These are phyloP conservation scores for Tetrahymena thermophila DNA, from an alignment of 73 alveolate species.

Conservation along the genomic window DNA sequence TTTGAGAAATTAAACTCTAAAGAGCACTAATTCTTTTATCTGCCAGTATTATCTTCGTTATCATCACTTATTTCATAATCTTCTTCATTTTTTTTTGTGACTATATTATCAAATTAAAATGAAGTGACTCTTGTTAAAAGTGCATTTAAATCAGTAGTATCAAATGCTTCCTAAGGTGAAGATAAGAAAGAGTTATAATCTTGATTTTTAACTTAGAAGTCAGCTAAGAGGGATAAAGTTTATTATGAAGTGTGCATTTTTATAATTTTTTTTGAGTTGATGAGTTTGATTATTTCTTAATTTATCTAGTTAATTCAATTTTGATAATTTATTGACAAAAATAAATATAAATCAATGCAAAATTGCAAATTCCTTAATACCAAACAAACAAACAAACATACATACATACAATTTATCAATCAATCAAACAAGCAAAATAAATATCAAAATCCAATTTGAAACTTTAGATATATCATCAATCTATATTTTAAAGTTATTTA, in stretches of 20 bases:
- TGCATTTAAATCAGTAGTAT: background rate
- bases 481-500: background rate
- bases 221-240: background rate
- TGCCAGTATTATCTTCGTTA: background rate
- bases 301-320: background rate
- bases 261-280: background rate
- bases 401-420: no score
- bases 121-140: background rate
- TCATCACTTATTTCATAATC: background rate
- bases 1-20: background rate
- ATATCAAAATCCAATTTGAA: background rate
- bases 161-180: background rate
- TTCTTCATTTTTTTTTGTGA: background rate
- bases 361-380: background rate
- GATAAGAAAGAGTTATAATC: background rate
- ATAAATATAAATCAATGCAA: background rate
- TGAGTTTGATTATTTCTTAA: background rate
- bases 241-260: background rate
- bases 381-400: no score
- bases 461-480: background rate
- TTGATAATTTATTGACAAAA: background rate
- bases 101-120: background rate
- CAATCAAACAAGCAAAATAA: no score
- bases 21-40: background rate
- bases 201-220: background rate